These are phyloP conservation scores for Xylaria curta DNA, from an alignment of 495 filamentous ascomycete genomes.

Conservation along the genomic window DNA sequence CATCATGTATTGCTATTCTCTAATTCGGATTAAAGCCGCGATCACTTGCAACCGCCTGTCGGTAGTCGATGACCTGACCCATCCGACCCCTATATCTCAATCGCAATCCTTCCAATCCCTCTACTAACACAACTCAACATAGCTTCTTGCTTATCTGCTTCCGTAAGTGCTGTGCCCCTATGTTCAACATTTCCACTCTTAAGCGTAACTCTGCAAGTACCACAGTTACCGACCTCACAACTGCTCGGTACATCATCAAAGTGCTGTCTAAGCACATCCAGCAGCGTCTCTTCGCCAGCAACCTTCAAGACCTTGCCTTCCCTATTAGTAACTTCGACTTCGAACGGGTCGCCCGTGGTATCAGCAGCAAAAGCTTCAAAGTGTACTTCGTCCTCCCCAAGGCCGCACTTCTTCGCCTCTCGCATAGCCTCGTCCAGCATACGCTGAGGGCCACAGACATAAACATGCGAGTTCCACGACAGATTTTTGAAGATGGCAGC, in stretches of 20 bases:
- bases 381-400: conserved; percentile 56
- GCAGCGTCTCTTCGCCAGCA: conserved; percentile 50
- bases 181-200: conserved; percentile 59
- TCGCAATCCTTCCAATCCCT: conserved; percentile 51
- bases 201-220: conserved; percentile 59
- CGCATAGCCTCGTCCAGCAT: conserved; percentile 55
- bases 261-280: conserved; percentile 48
- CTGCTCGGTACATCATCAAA: conserved; percentile 55
- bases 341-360: conserved; percentile 61
- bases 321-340: conserved; percentile 51
- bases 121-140: conserved; percentile 59
- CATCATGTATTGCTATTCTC: no score
- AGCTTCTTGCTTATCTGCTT: conserved; percentile 49
- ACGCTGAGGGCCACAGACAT: conserved; percentile 59
- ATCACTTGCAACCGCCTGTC: neutral
- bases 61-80: neutral
- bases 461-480: conserved; percentile 58
- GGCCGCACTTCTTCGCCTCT: conserved; percentile 43
- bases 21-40: neutral
- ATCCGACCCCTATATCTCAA: conserved; percentile 46
- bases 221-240: conserved; percentile 66
- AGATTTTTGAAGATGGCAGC: conserved; percentile 43
- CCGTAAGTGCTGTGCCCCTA: conserved; percentile 55
- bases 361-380: conserved; percentile 62
- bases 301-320: conserved; percentile 41